Evolutionary conservation across 495 filamentous ascomycete species (phyloP).

Genomic region (Xylaria castorea): DNA sequence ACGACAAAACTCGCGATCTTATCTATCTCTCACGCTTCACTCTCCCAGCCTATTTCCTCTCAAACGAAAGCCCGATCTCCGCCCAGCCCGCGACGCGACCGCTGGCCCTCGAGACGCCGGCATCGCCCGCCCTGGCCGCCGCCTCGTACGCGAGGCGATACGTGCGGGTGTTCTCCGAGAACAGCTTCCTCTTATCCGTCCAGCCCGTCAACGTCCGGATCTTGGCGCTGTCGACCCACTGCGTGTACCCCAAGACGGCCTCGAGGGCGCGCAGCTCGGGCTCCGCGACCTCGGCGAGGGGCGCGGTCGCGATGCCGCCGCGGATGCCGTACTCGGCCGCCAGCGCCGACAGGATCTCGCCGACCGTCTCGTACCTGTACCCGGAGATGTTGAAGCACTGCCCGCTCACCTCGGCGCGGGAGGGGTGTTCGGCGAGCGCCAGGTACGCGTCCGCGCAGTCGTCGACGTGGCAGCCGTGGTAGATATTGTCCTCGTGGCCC

Average conservation of each 20-base stretch:
- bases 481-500: slow-evolving; percentile 42
- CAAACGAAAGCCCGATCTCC: neutral
- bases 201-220: slow-evolving; percentile 49
- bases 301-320: slow-evolving; percentile 24
- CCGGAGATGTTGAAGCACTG: slow-evolving; percentile 52
- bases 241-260: slow-evolving; percentile 42
- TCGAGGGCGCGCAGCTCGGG: slow-evolving; percentile 22
- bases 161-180: slow-evolving; percentile 43
- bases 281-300: neutral
- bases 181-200: slow-evolving; percentile 44
- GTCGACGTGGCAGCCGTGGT: slow-evolving; percentile 52
- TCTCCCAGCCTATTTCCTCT: neutral
- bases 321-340: slow-evolving; percentile 45
- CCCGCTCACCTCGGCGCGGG: slow-evolving; percentile 36
- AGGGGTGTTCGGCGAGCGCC: slow-evolving; percentile 41
- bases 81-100: slow-evolving; percentile 23
- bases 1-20: too few relatives aligned
- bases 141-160: slow-evolving; percentile 53
- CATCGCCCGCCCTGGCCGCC: slow-evolving; percentile 33
- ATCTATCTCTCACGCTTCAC: neutral
- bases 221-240: slow-evolving; percentile 52
- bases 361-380: slow-evolving; percentile 47
- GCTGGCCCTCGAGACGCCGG: slow-evolving; percentile 32
- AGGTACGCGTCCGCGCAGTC: slow-evolving; percentile 55
- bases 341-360: slow-evolving; percentile 42